Evolutionary conservation across 805 yeast species (phyloP), one percentile per base, ranked within the genome.

Genomic region (Nakazawaea wickerhamii): DNA sequence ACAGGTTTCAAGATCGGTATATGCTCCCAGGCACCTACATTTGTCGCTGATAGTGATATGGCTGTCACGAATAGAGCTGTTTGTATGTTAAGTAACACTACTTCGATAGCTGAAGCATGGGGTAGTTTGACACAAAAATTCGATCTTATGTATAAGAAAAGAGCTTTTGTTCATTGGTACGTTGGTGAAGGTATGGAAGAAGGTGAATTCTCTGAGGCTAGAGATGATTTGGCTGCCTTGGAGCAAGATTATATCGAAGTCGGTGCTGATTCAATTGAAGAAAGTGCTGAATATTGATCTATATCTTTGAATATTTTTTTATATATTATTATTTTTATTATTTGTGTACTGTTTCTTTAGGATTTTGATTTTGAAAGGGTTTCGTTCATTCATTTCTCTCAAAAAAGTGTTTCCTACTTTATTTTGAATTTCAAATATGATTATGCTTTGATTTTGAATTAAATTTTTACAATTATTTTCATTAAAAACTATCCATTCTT

Each of bases 151-250:
- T 88, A 86, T 71, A 73, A 87, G 55, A 88, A 88, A 77, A 85
- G 96, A 68, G 96, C 96, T 36, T 88, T 88, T 61, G 96, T 88
- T 48, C 96, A 88, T 73, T 88, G 96, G 96, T 88, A 85, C 59
- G 96, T 88, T 46, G 95, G 95, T 58, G 96, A 88, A 70, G 96
- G 96, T 71, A 87, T 88, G 95, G 96, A 88, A 67, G 96, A 88
- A 69, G 95, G 96, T 61, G 96, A 88, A 70, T 88, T 88, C 65
- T 79, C 87, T 49, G 96, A 88, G 70, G 96, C 96, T 44, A 86
- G 95, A 71, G 96, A 81, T 70, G 93, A 88, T 61, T 77, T 88
- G 65, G 95, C 95, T 50, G 91, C 95, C 47, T 76, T 88, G 60
- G 95, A 88, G 69, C 83, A 86, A 68, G 96, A 88, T 66, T 88